Conservation (phyloP, 2,329 filamentous ascomycete species). For the Aspergillus candidus region DNA sequence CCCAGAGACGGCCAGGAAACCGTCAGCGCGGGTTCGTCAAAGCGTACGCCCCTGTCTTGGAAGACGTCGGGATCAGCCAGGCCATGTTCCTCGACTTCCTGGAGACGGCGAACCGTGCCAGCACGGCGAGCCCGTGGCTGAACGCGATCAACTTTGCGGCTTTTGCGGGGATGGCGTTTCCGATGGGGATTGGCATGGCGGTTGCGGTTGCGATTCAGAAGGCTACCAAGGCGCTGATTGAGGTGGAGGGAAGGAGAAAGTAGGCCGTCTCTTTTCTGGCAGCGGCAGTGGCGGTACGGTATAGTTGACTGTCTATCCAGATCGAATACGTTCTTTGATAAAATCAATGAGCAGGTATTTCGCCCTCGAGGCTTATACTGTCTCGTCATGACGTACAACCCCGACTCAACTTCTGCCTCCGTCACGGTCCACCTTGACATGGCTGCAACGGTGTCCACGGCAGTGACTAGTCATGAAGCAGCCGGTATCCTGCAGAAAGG, state of each 20-base stretch:
- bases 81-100: constrained; percentile 34
- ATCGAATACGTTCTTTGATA: constrained; percentile 51
- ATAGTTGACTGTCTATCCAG: constrained; percentile 8
- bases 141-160: constrained; percentile 41
- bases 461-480: constrained; percentile 15
- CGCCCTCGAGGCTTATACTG: constrained; percentile 51
- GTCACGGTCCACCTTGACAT: constrained; percentile 32
- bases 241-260: constrained; percentile 31
- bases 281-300: constrained; percentile 16
- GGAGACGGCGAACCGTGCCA: constrained; percentile 33
- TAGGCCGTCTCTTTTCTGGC: not conserved
- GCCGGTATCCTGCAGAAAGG: constrained; percentile 16
- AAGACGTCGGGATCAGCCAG: constrained; percentile 31
- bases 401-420: constrained; percentile 28
- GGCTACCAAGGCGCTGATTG: constrained; percentile 38
- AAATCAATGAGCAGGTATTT: constrained; percentile 53
- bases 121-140: constrained; percentile 34
- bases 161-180: constrained; percentile 34
- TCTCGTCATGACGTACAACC: constrained; percentile 51
- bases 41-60: constrained; percentile 35
- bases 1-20: constrained; percentile 33
- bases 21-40: constrained; percentile 35
- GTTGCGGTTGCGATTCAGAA: constrained; percentile 42
- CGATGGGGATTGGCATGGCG: constrained; percentile 37
- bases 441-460: constrained; percentile 24